Base-by-base conservation (phyloP, 495 filamentous ascomycete genomes). In the Talaromyces proteolyticus region DNA sequence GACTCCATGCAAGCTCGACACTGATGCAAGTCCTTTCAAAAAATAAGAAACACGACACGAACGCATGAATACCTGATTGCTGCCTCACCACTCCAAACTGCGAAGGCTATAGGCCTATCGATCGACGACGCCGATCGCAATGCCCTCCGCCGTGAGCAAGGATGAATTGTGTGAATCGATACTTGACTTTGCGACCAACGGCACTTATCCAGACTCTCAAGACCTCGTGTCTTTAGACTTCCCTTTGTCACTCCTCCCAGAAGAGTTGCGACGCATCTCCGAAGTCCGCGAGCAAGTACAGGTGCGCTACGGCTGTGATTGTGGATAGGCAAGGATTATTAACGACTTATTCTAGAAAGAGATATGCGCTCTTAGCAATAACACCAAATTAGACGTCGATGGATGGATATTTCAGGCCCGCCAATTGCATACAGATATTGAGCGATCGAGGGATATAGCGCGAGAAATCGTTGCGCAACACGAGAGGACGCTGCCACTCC, bases 361-460 rank as follows among this genome's bases (percentile, higher is more conserved):
- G 51, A 85, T 96, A 36, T 84, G 81, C 46, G 63, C 70, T 20
- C 74, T 88, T 36, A 92, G 89, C 71, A 78, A 80, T 36, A 80
- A 86, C 41, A 85, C 80, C 37, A 82, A 83, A 39, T 79, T 85
- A 18, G 87, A 93, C 58, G 84, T 93, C 54, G 84, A 89, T 58
- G 74, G 81, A 52, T 96, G 91, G 91, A 86, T 93, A 49, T 64
- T 73, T 18, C 87, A 91, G 63, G 89, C 90, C 25, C 86, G 86
- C 62, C 80, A 85, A 44, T 79, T 95, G n/a, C 86, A 89, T 58
- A 74, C 78, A 24, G 91, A 95, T 56, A 88, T 96, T 51, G 76
- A 87, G 56, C 75, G 75, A 26, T 87, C 88, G 16, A 79, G 84
- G 53, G 71, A 75, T 8, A 82, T 84, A 22, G 88, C 90, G 16